Evolutionary conservation across 164 flowering plant genomes (phyloP), one percentile per base, ranked within the genome.

Genomic region (Nymphaea thermarum): DNA sequence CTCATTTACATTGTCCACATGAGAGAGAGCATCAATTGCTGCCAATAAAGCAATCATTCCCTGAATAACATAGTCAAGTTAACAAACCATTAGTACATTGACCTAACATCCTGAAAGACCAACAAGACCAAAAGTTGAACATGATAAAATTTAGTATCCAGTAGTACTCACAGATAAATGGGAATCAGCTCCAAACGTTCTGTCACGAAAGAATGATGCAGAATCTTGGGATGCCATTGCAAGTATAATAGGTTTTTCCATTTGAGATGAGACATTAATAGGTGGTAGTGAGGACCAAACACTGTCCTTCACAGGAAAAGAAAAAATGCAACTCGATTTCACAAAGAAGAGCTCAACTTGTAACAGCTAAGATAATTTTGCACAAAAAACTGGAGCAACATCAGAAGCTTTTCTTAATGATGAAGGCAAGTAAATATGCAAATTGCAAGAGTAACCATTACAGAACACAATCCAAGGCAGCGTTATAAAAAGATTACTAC

Each of bases 211-310:
- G 81, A 94, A 86, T 16, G 97, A 88, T 60, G 91, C 88, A 67
- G 97, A 88, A 75, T 91, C 99, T 91, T 87, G 85, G 10, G 99
- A 84, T 67, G 92, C 82, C 60, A 87, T 76, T 36, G 81, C 74
- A 67, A 91, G 68, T 69, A 91, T 72, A 66, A 86, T 70, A 44
- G 93, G 86, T 77, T 88, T 91, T 11, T 81, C 65, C 42, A 70
- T 75, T 62, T 72, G 72, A 64, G 80, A 43, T 17, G 89, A 80
- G 57, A 63, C 43, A 79, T 80, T 83, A 43, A 88, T 83, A 69
- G 97, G 91, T 43, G 93, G 96, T 71, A 91, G 88, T 2, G 97
- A 86, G 25, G 97, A 91, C 97, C 94, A 88, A 73, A 94, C 99
- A 90, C 99, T 94, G 98, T 83, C 89, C 88, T 88, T 89, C 85